These are phyloP conservation scores for Tricholoma hemisulphureum DNA, from an alignment of 768 basidiomycete species.

Conservation along the genomic window DNA sequence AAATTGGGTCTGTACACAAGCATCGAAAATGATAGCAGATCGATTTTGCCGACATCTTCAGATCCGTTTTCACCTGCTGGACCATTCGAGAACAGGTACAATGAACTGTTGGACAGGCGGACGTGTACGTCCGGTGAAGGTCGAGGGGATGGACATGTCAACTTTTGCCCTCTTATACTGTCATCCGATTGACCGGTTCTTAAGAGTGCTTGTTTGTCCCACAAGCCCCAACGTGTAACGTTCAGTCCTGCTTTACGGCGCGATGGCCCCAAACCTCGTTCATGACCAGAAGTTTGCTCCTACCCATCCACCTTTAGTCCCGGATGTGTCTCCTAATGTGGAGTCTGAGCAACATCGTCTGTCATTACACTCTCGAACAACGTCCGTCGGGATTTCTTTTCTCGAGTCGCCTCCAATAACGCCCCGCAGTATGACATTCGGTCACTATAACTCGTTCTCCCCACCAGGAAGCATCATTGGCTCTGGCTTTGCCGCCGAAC, in stretches of 20 bases:
- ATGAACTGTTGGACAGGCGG: slow-evolving; percentile 14
- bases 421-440: slow-evolving; percentile 39
- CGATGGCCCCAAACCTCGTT: slow-evolving; percentile 20
- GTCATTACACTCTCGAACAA: slow-evolving; percentile 35
- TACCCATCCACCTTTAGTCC: slow-evolving; percentile 2
- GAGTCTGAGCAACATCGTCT: slow-evolving; percentile 25
- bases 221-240: slow-evolving; percentile 1
- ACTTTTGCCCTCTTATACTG: slow-evolving; percentile 30
- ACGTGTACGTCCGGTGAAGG: slow-evolving; percentile 23
- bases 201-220: slow-evolving; percentile 10
- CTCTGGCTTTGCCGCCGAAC: slow-evolving; percentile 36
- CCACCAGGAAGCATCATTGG: slow-evolving; percentile 48
- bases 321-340: slow-evolving; percentile 28
- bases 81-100: slow-evolving; percentile 30
- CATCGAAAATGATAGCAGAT: slow-evolving; percentile 25
- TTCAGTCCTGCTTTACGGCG: background rate
- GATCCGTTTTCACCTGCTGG: slow-evolving; percentile 17
- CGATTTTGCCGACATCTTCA: slow-evolving; percentile 22
- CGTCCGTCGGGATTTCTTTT: slow-evolving; percentile 30
- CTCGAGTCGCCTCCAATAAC: slow-evolving; percentile 40
- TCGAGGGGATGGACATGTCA: slow-evolving; percentile 24
- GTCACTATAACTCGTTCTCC: slow-evolving; percentile 48
- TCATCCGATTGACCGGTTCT: slow-evolving; percentile 15
- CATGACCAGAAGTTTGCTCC: slow-evolving; percentile 32
- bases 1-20: slow-evolving; percentile 10